Evolutionary conservation across 2,329 filamentous ascomycete genomes (phyloP).

Genomic region (Fusarium torulosum): DNA sequence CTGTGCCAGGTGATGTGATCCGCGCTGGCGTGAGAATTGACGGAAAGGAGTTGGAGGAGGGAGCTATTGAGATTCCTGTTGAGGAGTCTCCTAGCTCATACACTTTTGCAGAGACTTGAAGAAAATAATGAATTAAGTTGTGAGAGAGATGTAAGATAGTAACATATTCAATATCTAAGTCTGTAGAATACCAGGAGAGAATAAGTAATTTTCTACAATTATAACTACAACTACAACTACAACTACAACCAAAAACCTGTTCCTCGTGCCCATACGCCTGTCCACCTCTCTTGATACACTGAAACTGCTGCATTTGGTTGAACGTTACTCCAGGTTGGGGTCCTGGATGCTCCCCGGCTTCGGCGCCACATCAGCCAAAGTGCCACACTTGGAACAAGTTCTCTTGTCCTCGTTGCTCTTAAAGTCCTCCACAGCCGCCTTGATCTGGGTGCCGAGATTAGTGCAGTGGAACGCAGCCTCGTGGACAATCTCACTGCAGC

Average conservation of each 20-base stretch:
- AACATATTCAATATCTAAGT: background rate
- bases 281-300: constrained; percentile 1
- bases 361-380: constrained; percentile 78
- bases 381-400: constrained; percentile 82
- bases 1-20: constrained; percentile 88
- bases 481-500: constrained; percentile 80
- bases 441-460: constrained; percentile 94
- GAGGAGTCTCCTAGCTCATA: constrained; percentile 84
- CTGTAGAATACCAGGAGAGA: constrained; percentile 27
- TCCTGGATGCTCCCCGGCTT: constrained; percentile 69
- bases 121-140: constrained; percentile 17
- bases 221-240: constrained; percentile 1
- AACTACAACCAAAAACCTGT: background rate
- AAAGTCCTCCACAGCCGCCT: constrained; percentile 87
- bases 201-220: constrained; percentile 2
- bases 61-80: constrained; percentile 84
- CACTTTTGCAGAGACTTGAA: constrained; percentile 78
- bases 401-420: constrained; percentile 74
- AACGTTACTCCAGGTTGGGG: constrained; percentile 62
- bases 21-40: constrained; percentile 82
- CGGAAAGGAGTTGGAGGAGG: constrained; percentile 87
- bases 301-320: background rate
- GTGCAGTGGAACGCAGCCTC: constrained; percentile 90
- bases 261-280: background rate
- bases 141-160: constrained; percentile 8